These are phyloP conservation scores for Physcomitrium patens DNA, from an alignment of 225 moss, liverwort and hornwort genomes.

Conservation along the genomic window DNA sequence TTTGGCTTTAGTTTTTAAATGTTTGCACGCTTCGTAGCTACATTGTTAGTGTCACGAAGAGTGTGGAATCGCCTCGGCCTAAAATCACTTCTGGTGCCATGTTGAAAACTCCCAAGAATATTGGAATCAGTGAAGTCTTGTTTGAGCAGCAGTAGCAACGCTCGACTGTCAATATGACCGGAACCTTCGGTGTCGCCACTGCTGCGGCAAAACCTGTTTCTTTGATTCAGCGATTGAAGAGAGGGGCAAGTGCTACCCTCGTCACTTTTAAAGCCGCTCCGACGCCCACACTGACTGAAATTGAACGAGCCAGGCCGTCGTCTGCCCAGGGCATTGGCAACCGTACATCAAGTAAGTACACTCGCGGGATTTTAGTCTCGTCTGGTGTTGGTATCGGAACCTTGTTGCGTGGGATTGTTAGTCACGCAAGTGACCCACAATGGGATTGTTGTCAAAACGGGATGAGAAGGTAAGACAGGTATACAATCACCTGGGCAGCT, in stretches of 20 bases:
- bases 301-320: constrained; percentile 32
- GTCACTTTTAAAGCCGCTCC: constrained; percentile 30
- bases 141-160: constrained; percentile 30
- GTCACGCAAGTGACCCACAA: not conserved
- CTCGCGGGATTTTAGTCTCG: not conserved
- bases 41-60: not conserved
- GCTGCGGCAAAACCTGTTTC: constrained; percentile 27
- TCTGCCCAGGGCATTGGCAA: constrained; percentile 25
- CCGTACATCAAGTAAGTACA: constrained; percentile 29
- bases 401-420: not conserved
- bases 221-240: constrained; percentile 41
- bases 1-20: no score
- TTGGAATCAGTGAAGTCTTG: constrained; percentile 32
- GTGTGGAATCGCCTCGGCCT: constrained; percentile 24
- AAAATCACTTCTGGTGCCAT: constrained; percentile 36
- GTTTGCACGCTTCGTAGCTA: no score
- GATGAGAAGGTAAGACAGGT: constrained; percentile 8
- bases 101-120: constrained; percentile 43
- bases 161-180: constrained; percentile 35
- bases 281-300: constrained; percentile 25
- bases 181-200: constrained; percentile 35
- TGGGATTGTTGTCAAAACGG: no score
- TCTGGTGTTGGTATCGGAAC: not conserved
- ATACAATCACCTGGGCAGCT: not conserved
- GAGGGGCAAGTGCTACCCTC: constrained; percentile 20